Conservation (phyloP, 345 rosid species). For the Eucalyptus pumila region DNA sequence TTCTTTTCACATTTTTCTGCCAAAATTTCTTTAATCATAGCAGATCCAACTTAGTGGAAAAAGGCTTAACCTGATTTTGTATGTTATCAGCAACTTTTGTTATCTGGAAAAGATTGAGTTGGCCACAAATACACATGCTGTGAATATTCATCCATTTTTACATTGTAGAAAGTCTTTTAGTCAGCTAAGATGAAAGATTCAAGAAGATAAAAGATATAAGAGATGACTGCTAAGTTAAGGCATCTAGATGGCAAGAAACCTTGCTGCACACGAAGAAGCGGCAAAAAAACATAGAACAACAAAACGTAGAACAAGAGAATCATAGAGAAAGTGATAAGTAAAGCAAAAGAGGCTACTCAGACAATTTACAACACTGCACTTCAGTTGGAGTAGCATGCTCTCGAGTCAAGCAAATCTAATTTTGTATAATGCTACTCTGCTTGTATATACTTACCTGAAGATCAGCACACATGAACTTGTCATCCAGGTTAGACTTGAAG, state of each 20-base stretch:
- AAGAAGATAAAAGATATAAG: neutral
- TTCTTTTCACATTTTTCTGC: neutral
- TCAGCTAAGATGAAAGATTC: neutral
- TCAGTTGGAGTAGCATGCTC: neutral
- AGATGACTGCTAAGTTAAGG: neutral
- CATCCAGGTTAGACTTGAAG: slow-evolving; percentile 64
- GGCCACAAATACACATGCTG: neutral
- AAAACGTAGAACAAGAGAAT: neutral
- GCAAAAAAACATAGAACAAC: neutral
- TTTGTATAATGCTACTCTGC: neutral
- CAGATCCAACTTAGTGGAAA: neutral
- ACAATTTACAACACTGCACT: neutral
- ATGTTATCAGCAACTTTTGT: neutral
- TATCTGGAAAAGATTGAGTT: neutral
- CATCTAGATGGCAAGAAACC: neutral
- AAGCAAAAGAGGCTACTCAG: neutral
- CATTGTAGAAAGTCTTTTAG: neutral
- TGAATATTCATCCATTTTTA: neutral
- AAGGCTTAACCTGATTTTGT: neutral
- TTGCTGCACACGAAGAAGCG: neutral
- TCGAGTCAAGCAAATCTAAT: neutral
- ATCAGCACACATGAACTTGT: slow-evolving; percentile 54
- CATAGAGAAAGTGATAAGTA: neutral
- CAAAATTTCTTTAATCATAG: neutral
- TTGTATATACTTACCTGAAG: slow-evolving; percentile 48